Conservation (phyloP, 2,329 filamentous ascomycete genomes). For the Lasiodiplodia citricola region DNA sequence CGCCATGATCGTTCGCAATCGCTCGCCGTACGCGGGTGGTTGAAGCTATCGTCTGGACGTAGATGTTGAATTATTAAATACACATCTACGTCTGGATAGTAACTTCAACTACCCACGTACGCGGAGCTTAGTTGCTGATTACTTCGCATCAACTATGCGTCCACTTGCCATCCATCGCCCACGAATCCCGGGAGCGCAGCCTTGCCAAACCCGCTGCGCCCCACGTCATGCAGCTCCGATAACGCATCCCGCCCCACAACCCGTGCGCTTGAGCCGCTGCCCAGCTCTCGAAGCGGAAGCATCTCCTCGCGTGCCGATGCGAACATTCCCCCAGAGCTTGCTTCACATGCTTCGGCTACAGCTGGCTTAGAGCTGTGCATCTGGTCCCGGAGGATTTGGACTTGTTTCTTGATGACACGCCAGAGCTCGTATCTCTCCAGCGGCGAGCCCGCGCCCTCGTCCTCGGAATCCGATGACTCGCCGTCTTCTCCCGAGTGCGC, state of each 20-base stretch:
- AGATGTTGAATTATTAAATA: no score
- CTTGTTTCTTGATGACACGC: conserved; percentile 68
- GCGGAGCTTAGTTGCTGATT: no score
- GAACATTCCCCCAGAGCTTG: background rate
- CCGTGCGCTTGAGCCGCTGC: conserved; percentile 29
- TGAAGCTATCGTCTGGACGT: no score
- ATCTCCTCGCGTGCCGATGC: conserved; percentile 32
- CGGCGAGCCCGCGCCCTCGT: conserved; percentile 50
- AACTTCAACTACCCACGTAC: no score
- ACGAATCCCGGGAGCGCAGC: conserved; percentile 1
- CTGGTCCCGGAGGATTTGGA: conserved; percentile 65
- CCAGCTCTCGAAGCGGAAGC: conserved; percentile 32
- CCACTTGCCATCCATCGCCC: conserved; percentile 3
- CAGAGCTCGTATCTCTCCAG: conserved; percentile 62
- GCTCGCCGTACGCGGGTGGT: no score
- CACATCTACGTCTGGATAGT: no score
- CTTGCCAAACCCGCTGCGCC: background rate
- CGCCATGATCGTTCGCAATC: no score
- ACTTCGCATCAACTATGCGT: background rate
- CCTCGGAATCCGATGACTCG: conserved; percentile 12
- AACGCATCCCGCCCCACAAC: conserved; percentile 2
- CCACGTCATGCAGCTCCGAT: conserved; percentile 14
- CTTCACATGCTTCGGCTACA: conserved; percentile 17
- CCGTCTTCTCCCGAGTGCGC: conserved; percentile 39
- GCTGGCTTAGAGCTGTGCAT: conserved; percentile 46